Conservation (phyloP, 1,284 basidiomycete genomes). For the Vanrija sp. region DNA sequence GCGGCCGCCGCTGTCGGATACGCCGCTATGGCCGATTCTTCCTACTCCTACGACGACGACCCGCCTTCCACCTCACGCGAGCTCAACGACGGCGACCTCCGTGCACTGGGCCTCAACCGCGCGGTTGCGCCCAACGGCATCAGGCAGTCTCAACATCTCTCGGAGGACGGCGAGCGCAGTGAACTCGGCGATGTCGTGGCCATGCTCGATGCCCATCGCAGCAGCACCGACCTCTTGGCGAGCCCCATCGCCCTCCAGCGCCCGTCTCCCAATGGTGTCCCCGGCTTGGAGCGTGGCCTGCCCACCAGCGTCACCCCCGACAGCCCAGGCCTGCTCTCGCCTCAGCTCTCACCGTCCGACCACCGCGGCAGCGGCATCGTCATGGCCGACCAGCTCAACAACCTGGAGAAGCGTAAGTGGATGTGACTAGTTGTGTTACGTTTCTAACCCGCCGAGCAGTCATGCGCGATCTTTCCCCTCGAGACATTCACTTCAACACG, state of each 20-base stretch:
- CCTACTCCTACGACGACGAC: no score
- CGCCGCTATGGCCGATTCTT: no score
- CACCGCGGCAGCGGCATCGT: conserved; percentile 44
- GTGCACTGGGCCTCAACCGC: no score
- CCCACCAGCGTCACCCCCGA: neutral
- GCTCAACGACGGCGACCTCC: no score
- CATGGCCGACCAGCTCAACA: conserved; percentile 46
- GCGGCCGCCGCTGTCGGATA: neutral
- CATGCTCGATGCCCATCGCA: neutral
- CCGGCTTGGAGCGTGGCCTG: neutral
- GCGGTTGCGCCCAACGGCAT: no score
- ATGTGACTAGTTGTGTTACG: neutral
- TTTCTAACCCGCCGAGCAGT: conserved; percentile 20
- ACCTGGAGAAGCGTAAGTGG: conserved; percentile 35
- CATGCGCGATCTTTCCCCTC: conserved; percentile 43
- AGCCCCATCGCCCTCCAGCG: conserved; percentile 25
- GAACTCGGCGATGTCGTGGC: conserved; percentile 2
- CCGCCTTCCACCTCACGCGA: no score
- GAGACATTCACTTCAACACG: conserved; percentile 36
- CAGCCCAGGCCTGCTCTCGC: neutral
- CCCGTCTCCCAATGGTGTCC: conserved; percentile 4
- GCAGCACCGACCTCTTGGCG: conserved; percentile 24
- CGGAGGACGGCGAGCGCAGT: neutral
- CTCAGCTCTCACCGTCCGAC: conserved; percentile 13
- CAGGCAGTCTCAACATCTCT: no score